These are phyloP conservation scores for Hypoxylon trugodes DNA, from an alignment of 495 filamentous ascomycete species.

Conservation along the genomic window DNA sequence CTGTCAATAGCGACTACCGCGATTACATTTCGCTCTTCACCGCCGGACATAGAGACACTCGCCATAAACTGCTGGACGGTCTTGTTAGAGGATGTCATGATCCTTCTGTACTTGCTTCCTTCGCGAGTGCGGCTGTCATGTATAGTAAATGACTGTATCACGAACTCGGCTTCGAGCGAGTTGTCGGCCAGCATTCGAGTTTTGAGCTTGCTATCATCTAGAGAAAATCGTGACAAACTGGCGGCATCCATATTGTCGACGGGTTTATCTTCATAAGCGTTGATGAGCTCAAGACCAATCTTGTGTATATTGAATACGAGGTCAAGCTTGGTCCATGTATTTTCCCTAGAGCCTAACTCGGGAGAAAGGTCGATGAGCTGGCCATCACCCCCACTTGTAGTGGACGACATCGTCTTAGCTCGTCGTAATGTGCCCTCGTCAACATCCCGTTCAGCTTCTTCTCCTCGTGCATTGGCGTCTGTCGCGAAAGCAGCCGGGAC, in stretches of 20 bases:
- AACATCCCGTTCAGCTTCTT: slow-evolving; percentile 60
- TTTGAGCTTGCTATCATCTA: slow-evolving; percentile 91
- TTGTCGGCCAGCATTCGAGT: slow-evolving; percentile 93
- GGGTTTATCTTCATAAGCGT: slow-evolving; percentile 75
- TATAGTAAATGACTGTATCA: slow-evolving; percentile 95
- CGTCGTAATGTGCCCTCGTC: slow-evolving; percentile 55
- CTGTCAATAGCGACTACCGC: slow-evolving; percentile 96
- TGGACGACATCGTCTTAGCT: slow-evolving; percentile 58
- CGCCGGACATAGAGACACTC: slow-evolving; percentile 89
- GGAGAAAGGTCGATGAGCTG: slow-evolving; percentile 66
- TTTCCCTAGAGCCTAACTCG: slow-evolving; percentile 68
- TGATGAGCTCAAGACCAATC: slow-evolving; percentile 87
- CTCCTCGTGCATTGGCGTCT: slow-evolving; percentile 73
- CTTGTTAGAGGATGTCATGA: slow-evolving; percentile 96
- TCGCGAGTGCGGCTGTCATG: slow-evolving; percentile 85
- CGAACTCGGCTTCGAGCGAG: slow-evolving; percentile 89
- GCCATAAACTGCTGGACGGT: slow-evolving; percentile 98
- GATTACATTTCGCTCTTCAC: slow-evolving; percentile 81
- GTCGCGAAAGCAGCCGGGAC: slow-evolving; percentile 86
- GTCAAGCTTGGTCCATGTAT: slow-evolving; percentile 92
- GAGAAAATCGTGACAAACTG: slow-evolving; percentile 90
- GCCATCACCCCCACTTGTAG: slow-evolving; percentile 49
- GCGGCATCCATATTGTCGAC: slow-evolving; percentile 79
- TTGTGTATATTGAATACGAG: slow-evolving; percentile 89
- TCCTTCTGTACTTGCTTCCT: slow-evolving; percentile 94